A percentile compares a stretch with the other conserved stretches of the same genome.
Evolutionary conservation across 2,329 filamentous ascomycete species (phyloP).

Genomic region (Parascedosporium putredinis): DNA sequence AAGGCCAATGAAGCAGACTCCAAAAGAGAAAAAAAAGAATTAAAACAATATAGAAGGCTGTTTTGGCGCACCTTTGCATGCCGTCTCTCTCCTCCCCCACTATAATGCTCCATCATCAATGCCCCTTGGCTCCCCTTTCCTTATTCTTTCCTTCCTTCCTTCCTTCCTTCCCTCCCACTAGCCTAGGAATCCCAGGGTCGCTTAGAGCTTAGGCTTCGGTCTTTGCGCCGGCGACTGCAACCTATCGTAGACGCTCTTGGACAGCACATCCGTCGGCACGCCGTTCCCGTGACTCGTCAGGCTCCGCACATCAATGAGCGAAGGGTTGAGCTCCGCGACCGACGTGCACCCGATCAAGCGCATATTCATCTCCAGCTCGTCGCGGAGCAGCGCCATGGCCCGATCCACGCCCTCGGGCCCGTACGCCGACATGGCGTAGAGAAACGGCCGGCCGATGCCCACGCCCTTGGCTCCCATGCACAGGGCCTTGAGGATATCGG

Average conservation of each 20-base stretch:
- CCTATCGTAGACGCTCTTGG: constrained; percentile 41
- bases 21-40: neutral
- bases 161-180: neutral
- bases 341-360: constrained; percentile 71
- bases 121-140: neutral
- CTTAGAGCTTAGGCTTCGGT: constrained; percentile 36
- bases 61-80: too few species aligned
- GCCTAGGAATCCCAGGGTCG: too few species aligned
- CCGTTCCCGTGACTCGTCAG: constrained; percentile 43
- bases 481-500: constrained; percentile 90
- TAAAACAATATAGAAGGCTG: constrained; percentile 8
- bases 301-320: constrained; percentile 67
- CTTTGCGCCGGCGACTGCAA: constrained; percentile 41
- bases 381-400: constrained; percentile 85
- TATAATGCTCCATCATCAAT: too few species aligned
- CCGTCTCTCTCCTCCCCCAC: too few species aligned
- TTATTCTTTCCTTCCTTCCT: neutral
- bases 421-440: constrained; percentile 94
- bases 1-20: too few species aligned
- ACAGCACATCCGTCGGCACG: constrained; percentile 38
- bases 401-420: constrained; percentile 78
- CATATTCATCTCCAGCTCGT: constrained; percentile 99
- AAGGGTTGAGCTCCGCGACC: constrained; percentile 69
- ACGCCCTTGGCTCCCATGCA: constrained; percentile 88
- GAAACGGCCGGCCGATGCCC: constrained; percentile 86